A percentile compares a stretch with the other conserved stretches of the same genome.
Evolutionary conservation across 2,329 filamentous ascomycete genomes (phyloP).

Genomic region (Hypocrella siamensis): DNA sequence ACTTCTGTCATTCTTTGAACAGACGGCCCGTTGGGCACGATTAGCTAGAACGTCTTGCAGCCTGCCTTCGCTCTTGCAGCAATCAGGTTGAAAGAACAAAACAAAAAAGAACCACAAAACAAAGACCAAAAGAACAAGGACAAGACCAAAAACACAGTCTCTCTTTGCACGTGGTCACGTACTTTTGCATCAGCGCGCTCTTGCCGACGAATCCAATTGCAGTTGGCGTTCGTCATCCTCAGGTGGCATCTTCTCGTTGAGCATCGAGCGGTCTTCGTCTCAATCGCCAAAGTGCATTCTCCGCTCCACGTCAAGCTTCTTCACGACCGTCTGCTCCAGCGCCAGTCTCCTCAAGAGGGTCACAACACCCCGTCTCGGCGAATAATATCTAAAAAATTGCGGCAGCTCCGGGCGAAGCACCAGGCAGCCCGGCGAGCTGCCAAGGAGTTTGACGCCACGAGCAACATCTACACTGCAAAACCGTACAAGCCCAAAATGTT

Average conservation of each 20-base stretch:
- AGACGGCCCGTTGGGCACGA: background rate
- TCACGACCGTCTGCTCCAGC: conserved; percentile 23
- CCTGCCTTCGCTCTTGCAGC: background rate
- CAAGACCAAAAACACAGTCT: too few species aligned
- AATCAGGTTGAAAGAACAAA: background rate
- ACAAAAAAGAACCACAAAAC: background rate
- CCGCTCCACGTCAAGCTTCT: conserved; percentile 49
- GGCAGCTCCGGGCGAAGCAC: conserved; percentile 16
- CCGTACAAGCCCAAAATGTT: conserved; percentile 31
- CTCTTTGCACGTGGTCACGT: background rate
- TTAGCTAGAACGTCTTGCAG: background rate
- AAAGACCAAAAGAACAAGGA: background rate
- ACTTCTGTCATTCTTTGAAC: background rate
- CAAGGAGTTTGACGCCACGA: conserved; percentile 22
- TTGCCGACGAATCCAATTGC: too few species aligned
- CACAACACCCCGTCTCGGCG: conserved; percentile 7
- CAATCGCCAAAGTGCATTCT: conserved; percentile 52
- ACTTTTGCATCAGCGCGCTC: background rate
- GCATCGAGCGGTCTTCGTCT: background rate
- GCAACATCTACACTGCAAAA: conserved; percentile 27
- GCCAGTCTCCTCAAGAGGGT: conserved; percentile 8
- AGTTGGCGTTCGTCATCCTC: too few species aligned
- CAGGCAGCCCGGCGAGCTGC: conserved; percentile 19
- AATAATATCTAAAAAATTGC: conserved; percentile 16
- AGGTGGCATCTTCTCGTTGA: background rate